Evolutionary conservation across 2,329 filamentous ascomycete species (phyloP).

Genomic region (Tolypocladium inflatum): DNA sequence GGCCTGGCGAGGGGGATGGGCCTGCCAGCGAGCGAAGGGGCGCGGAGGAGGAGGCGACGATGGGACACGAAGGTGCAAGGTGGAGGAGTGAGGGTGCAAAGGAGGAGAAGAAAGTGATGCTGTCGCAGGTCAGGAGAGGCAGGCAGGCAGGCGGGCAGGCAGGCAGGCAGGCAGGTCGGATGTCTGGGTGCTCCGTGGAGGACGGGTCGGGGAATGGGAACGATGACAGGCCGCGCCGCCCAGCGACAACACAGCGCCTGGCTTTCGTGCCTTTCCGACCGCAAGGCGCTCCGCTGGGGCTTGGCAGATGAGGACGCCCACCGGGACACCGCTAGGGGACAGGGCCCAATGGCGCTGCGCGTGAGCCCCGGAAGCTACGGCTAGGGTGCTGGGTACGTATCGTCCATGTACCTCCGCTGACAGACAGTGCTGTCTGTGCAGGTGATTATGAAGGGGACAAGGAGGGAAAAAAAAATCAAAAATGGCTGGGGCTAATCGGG

Average conservation of each 20-base stretch:
- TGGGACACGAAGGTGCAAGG: background rate
- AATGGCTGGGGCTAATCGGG: background rate
- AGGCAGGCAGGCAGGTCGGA: too few species aligned
- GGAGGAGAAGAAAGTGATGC: constrained; percentile 5
- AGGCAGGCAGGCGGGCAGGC: constrained; percentile 12
- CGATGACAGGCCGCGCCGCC: background rate
- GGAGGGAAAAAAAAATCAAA: background rate
- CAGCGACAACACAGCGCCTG: background rate
- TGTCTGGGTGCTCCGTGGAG: background rate
- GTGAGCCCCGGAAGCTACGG: background rate
- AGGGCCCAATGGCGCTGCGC: background rate
- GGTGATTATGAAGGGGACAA: background rate
- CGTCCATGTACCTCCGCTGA: background rate
- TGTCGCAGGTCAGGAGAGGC: constrained; percentile 8
- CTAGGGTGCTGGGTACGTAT: background rate
- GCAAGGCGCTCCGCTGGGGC: background rate
- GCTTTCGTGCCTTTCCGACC: background rate
- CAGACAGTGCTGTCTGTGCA: background rate
- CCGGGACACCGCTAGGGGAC: background rate
- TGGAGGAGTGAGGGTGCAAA: background rate
- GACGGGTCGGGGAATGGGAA: constrained; percentile 6
- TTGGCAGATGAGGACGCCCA: background rate
- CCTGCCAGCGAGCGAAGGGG: background rate
- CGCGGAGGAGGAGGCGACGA: background rate
- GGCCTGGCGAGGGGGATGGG: background rate